Base-by-base conservation (phyloP, 176 grass and related monocot species). In the Avena insularis region DNA sequence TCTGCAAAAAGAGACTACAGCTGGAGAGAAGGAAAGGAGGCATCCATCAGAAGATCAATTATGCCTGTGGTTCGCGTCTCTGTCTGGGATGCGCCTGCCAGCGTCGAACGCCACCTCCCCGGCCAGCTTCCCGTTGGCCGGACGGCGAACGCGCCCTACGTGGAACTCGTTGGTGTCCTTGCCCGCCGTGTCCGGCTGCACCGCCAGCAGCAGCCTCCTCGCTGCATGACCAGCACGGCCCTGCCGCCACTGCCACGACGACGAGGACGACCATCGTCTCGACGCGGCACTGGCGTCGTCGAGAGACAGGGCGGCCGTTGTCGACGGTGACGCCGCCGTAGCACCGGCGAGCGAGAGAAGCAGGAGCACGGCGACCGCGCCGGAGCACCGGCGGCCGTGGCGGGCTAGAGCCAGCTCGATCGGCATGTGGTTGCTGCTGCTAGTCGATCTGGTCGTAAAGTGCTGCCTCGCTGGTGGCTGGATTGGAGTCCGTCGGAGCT, bases 21-120 rank as follows among this genome's bases (percentile, higher is more conserved):
- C 27, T 66, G 4, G 71, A 53, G 21, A 49, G 56, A 57, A 66
- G 54, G 72, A 74, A 46, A 58, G 38, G 19, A 68, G 6, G 20
- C 20, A 2, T 6, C 63, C 63, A 33, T 3, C 13, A 0, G 0
- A 40, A 0, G 0, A 40, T 50, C 23, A 14, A 43, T 91, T 91
- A 7, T 91, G 86, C 8, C 13, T 85, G 62, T 63, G 86, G 55
- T 85, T 91, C 11, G 19, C 77, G 9, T 19, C 79, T 63, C 59
- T 82, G 33, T 12, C 2, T 6, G 86, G 90, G 17, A 55, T 8
- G 8, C 6, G 88, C 69, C 31, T 70, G 90, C 86, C 85, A 45
- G 86, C 86, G 64, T 85, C 25, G 77, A 88, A 84, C 78, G 63
- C 82, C 48, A 88, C 79, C 25, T 78, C 83, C 21, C 62, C 14